phyloP scores from a whole-genome alignment of 2,329 filamentous ascomycete genomes.

The Sporothrix protearum region DNA sequence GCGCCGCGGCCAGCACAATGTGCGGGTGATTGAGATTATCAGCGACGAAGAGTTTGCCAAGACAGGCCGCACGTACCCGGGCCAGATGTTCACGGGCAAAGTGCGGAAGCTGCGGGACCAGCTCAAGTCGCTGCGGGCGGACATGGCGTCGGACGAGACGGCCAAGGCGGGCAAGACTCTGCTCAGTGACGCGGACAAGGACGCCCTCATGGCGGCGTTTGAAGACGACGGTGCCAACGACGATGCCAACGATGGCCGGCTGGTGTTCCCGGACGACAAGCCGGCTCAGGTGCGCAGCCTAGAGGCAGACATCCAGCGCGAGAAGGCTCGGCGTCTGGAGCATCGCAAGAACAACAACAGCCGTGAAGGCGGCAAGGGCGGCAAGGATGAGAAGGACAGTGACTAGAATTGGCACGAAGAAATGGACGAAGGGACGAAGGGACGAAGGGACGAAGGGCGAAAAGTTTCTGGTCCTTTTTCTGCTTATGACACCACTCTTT shows the following conservation, averaged over 20 bases:
- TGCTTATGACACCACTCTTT: constrained; percentile 15
- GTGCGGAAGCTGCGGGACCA: constrained; percentile 45
- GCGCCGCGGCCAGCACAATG: constrained; percentile 61
- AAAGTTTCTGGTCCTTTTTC: not conserved
- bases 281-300: constrained; percentile 25
- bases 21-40: constrained; percentile 59
- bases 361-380: not conserved
- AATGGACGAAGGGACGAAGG: not conserved
- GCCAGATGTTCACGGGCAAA: constrained; percentile 49
- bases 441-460: not conserved
- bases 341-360: not conserved
- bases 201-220: not conserved
- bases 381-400: not conserved
- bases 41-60: constrained; percentile 51
- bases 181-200: not conserved
- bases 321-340: not conserved
- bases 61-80: constrained; percentile 51
- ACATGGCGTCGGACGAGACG: not conserved
- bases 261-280: constrained; percentile 33
- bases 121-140: constrained; percentile 38
- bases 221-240: not conserved
- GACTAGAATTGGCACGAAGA: not conserved
- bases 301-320: constrained; percentile 29
- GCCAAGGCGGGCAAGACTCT: not conserved
- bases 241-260: not conserved